These are phyloP conservation scores for Eutrema japonicum DNA, from an alignment of 345 rosid genomes.

Conservation along the genomic window DNA sequence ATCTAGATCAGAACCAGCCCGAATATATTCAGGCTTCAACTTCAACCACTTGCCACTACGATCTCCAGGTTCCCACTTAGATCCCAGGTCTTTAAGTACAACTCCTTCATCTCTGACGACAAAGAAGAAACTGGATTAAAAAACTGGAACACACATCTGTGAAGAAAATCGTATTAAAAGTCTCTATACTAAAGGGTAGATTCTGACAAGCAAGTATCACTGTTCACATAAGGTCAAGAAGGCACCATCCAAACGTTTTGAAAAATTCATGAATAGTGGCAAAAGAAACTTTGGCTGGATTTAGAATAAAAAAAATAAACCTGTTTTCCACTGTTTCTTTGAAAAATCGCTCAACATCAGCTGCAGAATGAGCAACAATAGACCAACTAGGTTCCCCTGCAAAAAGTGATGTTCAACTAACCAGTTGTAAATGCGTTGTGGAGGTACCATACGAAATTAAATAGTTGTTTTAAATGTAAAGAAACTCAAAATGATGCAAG, in stretches of 20 bases:
- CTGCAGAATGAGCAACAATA: slow-evolving; percentile 56
- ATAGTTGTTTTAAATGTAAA: not conserved
- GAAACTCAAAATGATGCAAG: not conserved
- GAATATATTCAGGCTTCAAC: slow-evolving; percentile 89
- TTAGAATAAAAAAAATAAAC: slow-evolving; percentile 48
- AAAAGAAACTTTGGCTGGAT: not conserved
- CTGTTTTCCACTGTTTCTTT: slow-evolving; percentile 89
- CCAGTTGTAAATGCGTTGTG: not conserved
- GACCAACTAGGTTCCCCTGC: slow-evolving; percentile 94
- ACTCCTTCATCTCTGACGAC: slow-evolving; percentile 84
- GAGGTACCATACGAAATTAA: not conserved
- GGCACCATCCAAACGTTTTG: slow-evolving; percentile 15
- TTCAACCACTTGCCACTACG: slow-evolving; percentile 98
- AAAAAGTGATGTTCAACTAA: slow-evolving; percentile 22
- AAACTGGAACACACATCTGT: slow-evolving; percentile 1
- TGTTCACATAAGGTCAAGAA: slow-evolving; percentile 17
- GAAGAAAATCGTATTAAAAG: not conserved
- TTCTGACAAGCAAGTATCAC: slow-evolving; percentile 4
- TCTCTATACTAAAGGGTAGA: slow-evolving; percentile 8
- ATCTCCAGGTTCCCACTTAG: slow-evolving; percentile 98
- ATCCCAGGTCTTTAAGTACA: slow-evolving; percentile 81
- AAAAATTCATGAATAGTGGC: not conserved
- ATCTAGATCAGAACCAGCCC: slow-evolving; percentile 91
- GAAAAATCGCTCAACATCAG: slow-evolving; percentile 78
- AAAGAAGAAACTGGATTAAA: slow-evolving; percentile 14